A percentile compares a stretch with the other conserved stretches of the same genome.
phyloP scores from a whole-genome alignment of 441 rosid species.

The Arabidopsis hybrid region DNA sequence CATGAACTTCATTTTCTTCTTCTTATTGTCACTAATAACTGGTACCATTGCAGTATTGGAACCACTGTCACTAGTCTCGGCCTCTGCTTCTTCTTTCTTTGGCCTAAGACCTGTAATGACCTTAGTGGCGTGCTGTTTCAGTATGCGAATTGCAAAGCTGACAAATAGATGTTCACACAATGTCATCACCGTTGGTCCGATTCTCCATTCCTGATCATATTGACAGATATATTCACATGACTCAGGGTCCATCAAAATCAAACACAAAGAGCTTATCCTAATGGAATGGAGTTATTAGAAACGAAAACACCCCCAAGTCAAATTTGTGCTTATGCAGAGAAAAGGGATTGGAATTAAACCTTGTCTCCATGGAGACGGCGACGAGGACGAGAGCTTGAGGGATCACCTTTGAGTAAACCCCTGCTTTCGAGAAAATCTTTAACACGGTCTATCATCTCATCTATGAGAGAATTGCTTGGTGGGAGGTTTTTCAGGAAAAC shows the following conservation, averaged over 20 bases:
- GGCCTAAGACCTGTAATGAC: constrained; percentile 48
- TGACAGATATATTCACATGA: constrained; percentile 12
- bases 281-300: not conserved
- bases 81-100: constrained; percentile 51
- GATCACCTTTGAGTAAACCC: constrained; percentile 90
- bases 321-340: not conserved
- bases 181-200: constrained; percentile 83
- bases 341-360: constrained; percentile 53
- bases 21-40: constrained; percentile 38
- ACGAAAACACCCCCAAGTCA: not conserved
- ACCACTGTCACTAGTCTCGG: constrained; percentile 36
- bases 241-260: constrained; percentile 17
- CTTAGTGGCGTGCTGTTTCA: constrained; percentile 70
- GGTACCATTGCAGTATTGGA: constrained; percentile 49
- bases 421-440: constrained; percentile 87
- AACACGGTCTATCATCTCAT: constrained; percentile 92
- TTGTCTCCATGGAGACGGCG: constrained; percentile 83
- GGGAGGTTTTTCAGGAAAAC: constrained; percentile 90
- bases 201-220: constrained; percentile 80
- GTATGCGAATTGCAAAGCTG: constrained; percentile 81
- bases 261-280: not conserved
- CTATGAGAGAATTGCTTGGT: constrained; percentile 84
- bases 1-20: constrained; percentile 52
- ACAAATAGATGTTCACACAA: constrained; percentile 93
- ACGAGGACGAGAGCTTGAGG: constrained; percentile 69